Evolutionary conservation across 148 eudicot species (phyloP), one percentile per base, ranked within the genome.

Genomic region (Vaccinium myrtillus): DNA sequence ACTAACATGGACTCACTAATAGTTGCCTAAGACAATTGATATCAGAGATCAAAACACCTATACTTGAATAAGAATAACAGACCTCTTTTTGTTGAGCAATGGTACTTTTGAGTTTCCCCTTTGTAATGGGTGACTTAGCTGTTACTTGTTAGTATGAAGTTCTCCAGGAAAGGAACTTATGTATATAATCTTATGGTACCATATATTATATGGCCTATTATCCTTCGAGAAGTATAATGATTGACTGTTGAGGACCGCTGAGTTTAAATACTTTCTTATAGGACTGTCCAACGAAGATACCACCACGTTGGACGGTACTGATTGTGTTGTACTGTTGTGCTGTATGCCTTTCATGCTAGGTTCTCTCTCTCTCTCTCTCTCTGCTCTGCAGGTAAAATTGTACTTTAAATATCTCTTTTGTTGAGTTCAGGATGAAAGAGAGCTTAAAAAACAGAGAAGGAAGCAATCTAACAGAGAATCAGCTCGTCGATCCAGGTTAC

Each of bases 381-480:
- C 1, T 58, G 18, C 6, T 61, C 18, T 69, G 23, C 53, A 8
- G 55, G 67, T 73, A n/a, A 6, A 77, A 51, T 21, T 10, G 18
- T 82, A 25, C 18, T 19, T 18, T 82, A 49, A 4, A 19, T 48
- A 21, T 70, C 78, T 21, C 23, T 14, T 82, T 75, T 76, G 83
- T 77, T 55, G 70, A 67, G 67, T 86, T 53, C 86, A 95, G 98
- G 98, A 95, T 90, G 98, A 95, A 89, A 94, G 98, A 83, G 98
- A 95, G 86, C 89, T 95, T 27, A 95, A 95, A 87, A 92, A 92
- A 82, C 98, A 95, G 91, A 92, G 91, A 90, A 91, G 98, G 82
- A 95, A 95, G 88, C 98, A 94, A 88, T 94, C 98, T 21, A 95
- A 95, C 88, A 90, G 98, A 84, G 98, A 95, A 89, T 94, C 98